phyloP scores from a whole-genome alignment of 1,284 basidiomycete species.

The Taiwanofungus camphoratus region DNA sequence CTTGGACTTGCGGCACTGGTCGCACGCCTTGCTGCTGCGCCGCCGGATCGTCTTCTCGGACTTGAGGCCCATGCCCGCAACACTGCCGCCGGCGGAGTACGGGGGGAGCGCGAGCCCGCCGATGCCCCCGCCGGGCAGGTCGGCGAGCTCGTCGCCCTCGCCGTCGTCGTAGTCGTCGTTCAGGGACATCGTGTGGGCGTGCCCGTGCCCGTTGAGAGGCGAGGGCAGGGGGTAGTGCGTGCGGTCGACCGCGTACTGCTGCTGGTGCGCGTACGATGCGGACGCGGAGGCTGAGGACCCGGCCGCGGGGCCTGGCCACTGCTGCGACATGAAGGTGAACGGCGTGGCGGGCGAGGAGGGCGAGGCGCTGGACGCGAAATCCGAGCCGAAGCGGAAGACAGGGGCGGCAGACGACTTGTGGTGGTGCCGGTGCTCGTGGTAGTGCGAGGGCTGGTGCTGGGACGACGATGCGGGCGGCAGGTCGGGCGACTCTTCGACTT shows the following conservation, averaged over 20 bases:
- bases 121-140: constrained; percentile 22
- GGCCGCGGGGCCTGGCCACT: constrained; percentile 17
- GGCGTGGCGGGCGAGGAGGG: constrained; percentile 20
- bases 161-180: constrained; percentile 33
- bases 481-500: constrained; percentile 24
- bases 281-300: constrained; percentile 18
- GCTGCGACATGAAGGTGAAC: constrained; percentile 31
- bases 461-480: constrained; percentile 18
- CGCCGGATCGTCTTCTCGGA: constrained; percentile 52
- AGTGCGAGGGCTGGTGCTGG: constrained; percentile 10
- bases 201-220: constrained; percentile 17
- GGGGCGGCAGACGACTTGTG: constrained; percentile 10
- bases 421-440: constrained; percentile 16
- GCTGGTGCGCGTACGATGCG: constrained; percentile 19
- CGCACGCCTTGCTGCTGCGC: constrained; percentile 72
- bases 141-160: constrained; percentile 29
- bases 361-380: constrained; percentile 21
- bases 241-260: constrained; percentile 23
- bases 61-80: constrained; percentile 16
- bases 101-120: constrained; percentile 16
- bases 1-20: constrained; percentile 78
- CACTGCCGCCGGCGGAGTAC: constrained; percentile 15
- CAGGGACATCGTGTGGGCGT: constrained; percentile 20
- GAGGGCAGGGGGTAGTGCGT: constrained; percentile 19
- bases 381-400: constrained; percentile 26